Conservation (phyloP, 352 stramenopile genomes). For the Globisporangium barbulae region DNA sequence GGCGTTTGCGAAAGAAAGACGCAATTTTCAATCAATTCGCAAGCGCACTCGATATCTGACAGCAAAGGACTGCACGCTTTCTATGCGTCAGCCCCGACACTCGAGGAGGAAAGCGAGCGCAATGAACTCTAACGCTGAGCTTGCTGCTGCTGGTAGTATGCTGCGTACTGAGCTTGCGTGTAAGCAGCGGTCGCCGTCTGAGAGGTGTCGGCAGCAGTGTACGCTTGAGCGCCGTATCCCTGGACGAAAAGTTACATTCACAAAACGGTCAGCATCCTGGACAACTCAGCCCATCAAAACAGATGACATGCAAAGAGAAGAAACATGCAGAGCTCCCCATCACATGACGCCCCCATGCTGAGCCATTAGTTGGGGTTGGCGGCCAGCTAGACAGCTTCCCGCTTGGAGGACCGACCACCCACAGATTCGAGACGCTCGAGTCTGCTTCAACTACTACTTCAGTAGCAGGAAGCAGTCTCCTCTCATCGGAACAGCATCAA, state of each 20-base stretch:
- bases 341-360: conserved; percentile 7
- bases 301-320: conserved; percentile 3
- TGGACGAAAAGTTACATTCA: conserved; percentile 17
- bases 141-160: conserved; percentile 65
- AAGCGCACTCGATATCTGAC: background rate
- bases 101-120: background rate
- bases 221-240: conserved; percentile 53
- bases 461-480: conserved; percentile 9
- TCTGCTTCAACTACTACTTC: background rate
- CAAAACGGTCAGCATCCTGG: background rate
- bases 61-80: background rate
- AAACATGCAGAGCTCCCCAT: conserved; percentile 14
- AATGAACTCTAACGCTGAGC: conserved; percentile 10
- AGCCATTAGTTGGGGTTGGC: background rate
- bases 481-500: conserved; percentile 17
- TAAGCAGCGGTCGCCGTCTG: conserved; percentile 26
- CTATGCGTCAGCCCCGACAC: background rate
- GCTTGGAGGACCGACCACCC: background rate
- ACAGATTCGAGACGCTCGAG: background rate
- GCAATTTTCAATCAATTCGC: conserved; percentile 5
- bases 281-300: background rate
- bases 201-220: conserved; percentile 32
- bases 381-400: background rate
- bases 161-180: conserved; percentile 58
- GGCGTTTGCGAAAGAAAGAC: conserved; percentile 6